Conservation (phyloP, 225 moss, liverwort and hornwort genomes). For the Ulota crispa region DNA sequence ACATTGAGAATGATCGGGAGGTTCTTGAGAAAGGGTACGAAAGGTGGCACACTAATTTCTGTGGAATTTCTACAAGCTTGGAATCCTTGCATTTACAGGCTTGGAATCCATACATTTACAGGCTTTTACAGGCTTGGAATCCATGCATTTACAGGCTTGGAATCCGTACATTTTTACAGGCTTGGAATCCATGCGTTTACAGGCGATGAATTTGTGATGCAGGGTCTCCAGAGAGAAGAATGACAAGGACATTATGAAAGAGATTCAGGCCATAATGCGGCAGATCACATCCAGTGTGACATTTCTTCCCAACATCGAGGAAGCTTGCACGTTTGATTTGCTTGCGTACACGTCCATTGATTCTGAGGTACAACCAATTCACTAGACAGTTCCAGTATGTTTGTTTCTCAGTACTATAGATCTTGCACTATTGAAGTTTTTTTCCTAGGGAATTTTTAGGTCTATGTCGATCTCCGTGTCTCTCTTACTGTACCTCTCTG, state of each 20-base stretch:
- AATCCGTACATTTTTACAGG: too few relatives aligned
- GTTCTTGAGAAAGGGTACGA: conserved; percentile 73
- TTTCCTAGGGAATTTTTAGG: not conserved
- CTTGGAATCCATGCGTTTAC: not conserved
- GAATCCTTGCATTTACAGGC: not conserved
- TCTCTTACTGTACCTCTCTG: not conserved
- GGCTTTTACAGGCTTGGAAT: not conserved
- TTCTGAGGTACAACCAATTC: conserved; percentile 43
- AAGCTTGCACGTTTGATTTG: conserved; percentile 90
- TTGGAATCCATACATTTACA: conserved; percentile 2
- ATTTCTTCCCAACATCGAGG: conserved; percentile 92
- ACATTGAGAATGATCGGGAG: conserved; percentile 86
- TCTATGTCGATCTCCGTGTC: not conserved
- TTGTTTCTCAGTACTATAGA: not conserved
- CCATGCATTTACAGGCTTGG: conserved; percentile 13
- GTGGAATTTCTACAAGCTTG: not conserved
- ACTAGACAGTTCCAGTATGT: not conserved
- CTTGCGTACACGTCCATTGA: conserved; percentile 86
- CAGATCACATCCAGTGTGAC: conserved; percentile 93
- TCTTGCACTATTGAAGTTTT: not conserved
- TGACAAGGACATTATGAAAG: conserved; percentile 95
- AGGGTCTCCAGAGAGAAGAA: conserved; percentile 70
- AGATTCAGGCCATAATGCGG: conserved; percentile 92
- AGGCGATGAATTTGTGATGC: conserved; percentile 8
- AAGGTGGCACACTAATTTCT: not conserved